Conservation (phyloP, 768 basidiomycete species). For the Phlebiopsis gigantea region DNA sequence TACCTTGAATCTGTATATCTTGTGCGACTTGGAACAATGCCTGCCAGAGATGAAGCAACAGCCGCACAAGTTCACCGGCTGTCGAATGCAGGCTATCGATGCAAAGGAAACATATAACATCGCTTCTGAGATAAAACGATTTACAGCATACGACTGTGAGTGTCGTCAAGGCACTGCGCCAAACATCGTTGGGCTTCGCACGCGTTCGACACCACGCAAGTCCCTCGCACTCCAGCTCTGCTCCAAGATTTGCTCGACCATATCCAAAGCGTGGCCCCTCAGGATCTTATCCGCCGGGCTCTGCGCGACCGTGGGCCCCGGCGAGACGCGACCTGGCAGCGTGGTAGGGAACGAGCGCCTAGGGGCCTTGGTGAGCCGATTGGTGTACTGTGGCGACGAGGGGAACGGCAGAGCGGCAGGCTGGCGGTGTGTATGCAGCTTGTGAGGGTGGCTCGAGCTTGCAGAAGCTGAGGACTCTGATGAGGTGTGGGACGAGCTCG, state of each 20-base stretch:
- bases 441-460: conserved; percentile 5
- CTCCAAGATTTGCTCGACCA: conserved; percentile 10
- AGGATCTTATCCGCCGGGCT: background rate
- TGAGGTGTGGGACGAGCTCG: background rate
- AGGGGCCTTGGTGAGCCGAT: conserved; percentile 4
- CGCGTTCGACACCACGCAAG: background rate
- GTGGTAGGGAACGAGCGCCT: background rate
- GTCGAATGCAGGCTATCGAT: too few relatives aligned
- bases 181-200: conserved; percentile 13
- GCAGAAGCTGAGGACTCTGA: background rate
- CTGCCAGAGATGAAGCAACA: too few relatives aligned
- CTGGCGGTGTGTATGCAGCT: conserved; percentile 16
- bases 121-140: too few relatives aligned
- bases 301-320: background rate
- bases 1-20: too few relatives aligned
- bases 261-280: conserved; percentile 1
- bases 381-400: background rate
- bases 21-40: too few relatives aligned
- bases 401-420: conserved; percentile 14
- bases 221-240: conserved; percentile 5
- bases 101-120: too few relatives aligned
- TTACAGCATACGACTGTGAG: too few relatives aligned
- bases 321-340: background rate
- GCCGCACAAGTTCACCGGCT: too few relatives aligned
- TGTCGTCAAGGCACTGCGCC: conserved; percentile 4